Evolutionary conservation across 2,329 filamentous ascomycete species (phyloP), one percentile per base, ranked within the genome.

Genomic region (Alternaria hordeiaustralica): DNA sequence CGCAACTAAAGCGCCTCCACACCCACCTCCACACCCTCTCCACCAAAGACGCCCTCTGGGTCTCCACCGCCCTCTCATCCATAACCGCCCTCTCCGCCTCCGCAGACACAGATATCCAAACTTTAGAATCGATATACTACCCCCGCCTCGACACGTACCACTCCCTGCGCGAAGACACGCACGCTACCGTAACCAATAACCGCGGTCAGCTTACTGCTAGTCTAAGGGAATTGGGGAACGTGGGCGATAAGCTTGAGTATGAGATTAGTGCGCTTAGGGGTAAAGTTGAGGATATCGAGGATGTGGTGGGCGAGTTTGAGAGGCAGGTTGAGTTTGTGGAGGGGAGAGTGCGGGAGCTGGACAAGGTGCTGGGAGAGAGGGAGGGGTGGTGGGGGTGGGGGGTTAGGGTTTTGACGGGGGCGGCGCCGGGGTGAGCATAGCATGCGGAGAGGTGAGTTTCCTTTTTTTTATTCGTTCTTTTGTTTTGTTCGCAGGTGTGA

Each of bases 191-290:
- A 10, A 85, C 86, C 0, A 88, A 90, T 51, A 92, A 96, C 79
- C 87, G 90, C 44, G 85, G 86, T 21, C 85, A 87, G 56, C 83
- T 97, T 41, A 87, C 87, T 5, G 92, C 96, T 75, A 86, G 87
- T 15, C 84, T 94, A 64, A 91, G 91, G 77, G 92, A 96, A 67
- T 85, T 97, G 13, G 94, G 97, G 77, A 87, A 91, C 21, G 83
- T 96, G 43, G 89, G 91, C 3, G 93, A 93, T 20, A 94, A 94
- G 79, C 84, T 98, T 59, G 94, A 98, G 74, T 98, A 98, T 79
- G 95, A 97, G 82, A 90, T 97, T 65, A 88, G 91, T 63, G 89
- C 89, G 15, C 83, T 98, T n/a, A 85, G 89, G 53, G 89, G 90
- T 51, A 93, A 93, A 72, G 90, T 97, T 10, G 87, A 92, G 71